Conservation (phyloP, 1,284 basidiomycete species). For the Stygiomarasmius scandens region DNA sequence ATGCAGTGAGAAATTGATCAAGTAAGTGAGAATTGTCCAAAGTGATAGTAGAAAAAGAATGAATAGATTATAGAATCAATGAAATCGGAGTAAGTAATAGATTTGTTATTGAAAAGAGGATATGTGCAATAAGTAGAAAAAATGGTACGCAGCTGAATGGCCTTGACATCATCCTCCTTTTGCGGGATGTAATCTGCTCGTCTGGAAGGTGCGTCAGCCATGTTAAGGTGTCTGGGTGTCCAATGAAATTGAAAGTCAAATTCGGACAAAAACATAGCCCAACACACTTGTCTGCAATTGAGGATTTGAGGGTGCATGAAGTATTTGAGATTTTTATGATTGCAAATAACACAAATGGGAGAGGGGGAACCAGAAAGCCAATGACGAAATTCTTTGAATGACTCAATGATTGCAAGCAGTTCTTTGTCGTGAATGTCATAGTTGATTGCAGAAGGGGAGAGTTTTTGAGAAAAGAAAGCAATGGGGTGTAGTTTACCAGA, state of each 20-base stretch:
- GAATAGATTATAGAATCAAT: neutral
- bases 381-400: conserved; percentile 32
- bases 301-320: conserved; percentile 29
- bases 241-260: conserved; percentile 34
- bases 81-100: conserved; percentile 2
- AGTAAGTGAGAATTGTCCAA: conserved; percentile 34
- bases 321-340: conserved; percentile 37
- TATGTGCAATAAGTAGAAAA: conserved; percentile 28
- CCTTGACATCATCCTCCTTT: conserved; percentile 32
- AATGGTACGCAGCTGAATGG: conserved; percentile 20
- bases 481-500: conserved; percentile 31
- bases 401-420: conserved; percentile 36
- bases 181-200: conserved; percentile 35
- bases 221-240: conserved; percentile 28
- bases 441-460: conserved; percentile 31
- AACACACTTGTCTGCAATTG: conserved; percentile 37
- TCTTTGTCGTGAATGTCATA: conserved; percentile 34
- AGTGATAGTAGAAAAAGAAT: conserved; percentile 26
- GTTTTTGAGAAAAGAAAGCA: conserved; percentile 33
- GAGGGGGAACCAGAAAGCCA: conserved; percentile 31
- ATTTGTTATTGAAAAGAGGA: conserved; percentile 9
- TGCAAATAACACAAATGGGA: conserved; percentile 26
- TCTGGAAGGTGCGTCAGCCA: conserved; percentile 34
- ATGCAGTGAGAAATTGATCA: conserved; percentile 28
- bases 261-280: conserved; percentile 20